A percentile compares a stretch with the other conserved stretches of the same genome.
Evolutionary conservation across 2,329 filamentous ascomycete genomes (phyloP).

Genomic region (Trichoderma sp.): DNA sequence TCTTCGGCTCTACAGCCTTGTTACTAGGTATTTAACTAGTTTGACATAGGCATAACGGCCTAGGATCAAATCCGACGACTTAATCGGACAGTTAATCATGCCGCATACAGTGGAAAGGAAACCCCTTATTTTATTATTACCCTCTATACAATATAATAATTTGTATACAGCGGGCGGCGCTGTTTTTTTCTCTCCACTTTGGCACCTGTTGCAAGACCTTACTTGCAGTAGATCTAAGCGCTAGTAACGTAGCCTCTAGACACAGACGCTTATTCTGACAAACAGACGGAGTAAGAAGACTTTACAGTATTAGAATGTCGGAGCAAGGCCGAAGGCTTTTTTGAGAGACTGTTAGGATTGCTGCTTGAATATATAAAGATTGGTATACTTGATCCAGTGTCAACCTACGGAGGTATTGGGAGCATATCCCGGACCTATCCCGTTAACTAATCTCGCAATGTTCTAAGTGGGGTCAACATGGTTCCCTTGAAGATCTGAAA

Average conservation of each 20-base stretch:
- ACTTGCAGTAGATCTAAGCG: not conserved
- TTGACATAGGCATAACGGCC: not conserved
- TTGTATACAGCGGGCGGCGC: not conserved
- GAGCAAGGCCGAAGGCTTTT: too few relatives aligned
- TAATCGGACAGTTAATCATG: not conserved
- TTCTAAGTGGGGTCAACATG: too few relatives aligned
- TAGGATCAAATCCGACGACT: not conserved
- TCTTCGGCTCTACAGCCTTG: not conserved
- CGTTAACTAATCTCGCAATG: too few relatives aligned
- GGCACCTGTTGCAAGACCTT: not conserved
- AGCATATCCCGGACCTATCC: too few relatives aligned
- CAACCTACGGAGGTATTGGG: too few relatives aligned
- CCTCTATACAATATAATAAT: not conserved
- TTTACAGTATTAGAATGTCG: too few relatives aligned
- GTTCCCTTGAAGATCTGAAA: too few relatives aligned
- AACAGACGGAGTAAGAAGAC: not conserved
- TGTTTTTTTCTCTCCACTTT: not conserved
- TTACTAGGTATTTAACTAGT: not conserved
- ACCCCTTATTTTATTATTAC: not conserved
- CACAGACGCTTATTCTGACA: too few relatives aligned
- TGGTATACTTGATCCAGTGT: too few relatives aligned
- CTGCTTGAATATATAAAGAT: too few relatives aligned
- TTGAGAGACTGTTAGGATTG: too few relatives aligned
- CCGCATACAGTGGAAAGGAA: not conserved
- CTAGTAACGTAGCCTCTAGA: too few relatives aligned